Percentiles rank a stretch among this genome's conserved stretches.
These are phyloP conservation scores for Pleurotus citrinopileatus DNA, from an alignment of 768 basidiomycete genomes.

Conservation along the genomic window DNA sequence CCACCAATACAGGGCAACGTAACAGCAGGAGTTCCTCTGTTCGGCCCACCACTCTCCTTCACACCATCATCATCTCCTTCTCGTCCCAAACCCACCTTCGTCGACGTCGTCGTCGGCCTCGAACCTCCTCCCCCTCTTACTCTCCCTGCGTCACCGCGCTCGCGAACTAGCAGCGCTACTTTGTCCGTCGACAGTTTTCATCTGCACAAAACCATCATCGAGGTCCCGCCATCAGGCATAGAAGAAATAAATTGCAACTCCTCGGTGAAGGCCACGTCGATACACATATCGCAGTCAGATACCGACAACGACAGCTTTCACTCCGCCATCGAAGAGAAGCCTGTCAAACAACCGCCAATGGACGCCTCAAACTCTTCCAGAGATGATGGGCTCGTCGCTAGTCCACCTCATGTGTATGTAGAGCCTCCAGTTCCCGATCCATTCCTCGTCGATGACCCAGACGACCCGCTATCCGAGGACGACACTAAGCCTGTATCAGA, in stretches of 20 bases:
- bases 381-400: conserved; percentile 23
- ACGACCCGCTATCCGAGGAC: conserved; percentile 39
- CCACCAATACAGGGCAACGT: conserved; percentile 21
- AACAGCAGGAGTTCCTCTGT: conserved; percentile 14
- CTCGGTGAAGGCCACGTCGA: too few relatives aligned
- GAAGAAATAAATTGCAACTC: background rate
- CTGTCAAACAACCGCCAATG: background rate
- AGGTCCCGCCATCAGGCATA: background rate
- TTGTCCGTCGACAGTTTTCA: background rate
- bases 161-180: conserved; percentile 15
- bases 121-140: conserved; percentile 14
- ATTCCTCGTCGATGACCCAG: conserved; percentile 59
- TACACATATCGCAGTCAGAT: background rate
- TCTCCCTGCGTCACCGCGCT: conserved; percentile 14
- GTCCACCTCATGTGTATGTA: conserved; percentile 27
- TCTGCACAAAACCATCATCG: background rate
- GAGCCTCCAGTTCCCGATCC: conserved; percentile 57
- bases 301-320: conserved; percentile 2
- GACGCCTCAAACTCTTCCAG: background rate
- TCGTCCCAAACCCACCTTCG: conserved; percentile 24
- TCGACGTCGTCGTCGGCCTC: conserved; percentile 17
- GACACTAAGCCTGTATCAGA: conserved; percentile 28
- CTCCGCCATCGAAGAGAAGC: background rate
- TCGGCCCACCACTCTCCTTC: conserved; percentile 16
- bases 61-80: conserved; percentile 28